Evolutionary conservation across 805 yeast genomes (phyloP).

Genomic region (Schwanniomyces occidentalis): DNA sequence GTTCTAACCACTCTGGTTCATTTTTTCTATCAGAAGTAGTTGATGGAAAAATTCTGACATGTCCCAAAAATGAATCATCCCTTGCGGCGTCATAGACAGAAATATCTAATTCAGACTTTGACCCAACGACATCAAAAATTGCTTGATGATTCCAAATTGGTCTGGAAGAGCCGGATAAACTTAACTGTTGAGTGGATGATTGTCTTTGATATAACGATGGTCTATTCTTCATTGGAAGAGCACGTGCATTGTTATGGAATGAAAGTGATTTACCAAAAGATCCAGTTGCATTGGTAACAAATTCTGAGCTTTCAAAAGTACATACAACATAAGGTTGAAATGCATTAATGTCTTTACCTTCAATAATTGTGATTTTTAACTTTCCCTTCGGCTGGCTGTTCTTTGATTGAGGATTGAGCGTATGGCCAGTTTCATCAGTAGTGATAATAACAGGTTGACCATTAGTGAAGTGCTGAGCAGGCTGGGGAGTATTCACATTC

Average conservation of each 20-base stretch:
- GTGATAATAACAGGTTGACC: constrained; percentile 34
- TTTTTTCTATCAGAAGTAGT: constrained; percentile 38
- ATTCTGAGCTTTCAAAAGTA: constrained; percentile 89
- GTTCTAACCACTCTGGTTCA: constrained; percentile 67
- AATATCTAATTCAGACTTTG: constrained; percentile 79
- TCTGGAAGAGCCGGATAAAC: constrained; percentile 40
- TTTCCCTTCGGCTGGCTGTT: constrained; percentile 70
- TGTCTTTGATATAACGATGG: constrained; percentile 42
- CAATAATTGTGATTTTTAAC: constrained; percentile 74
- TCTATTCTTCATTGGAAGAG: constrained; percentile 20
- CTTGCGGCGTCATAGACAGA: constrained; percentile 86
- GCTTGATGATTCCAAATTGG: constrained; percentile 95
- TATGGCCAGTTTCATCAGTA: constrained; percentile 42
- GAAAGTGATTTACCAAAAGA: constrained; percentile 36
- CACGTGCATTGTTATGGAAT: constrained; percentile 7
- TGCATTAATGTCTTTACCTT: constrained; percentile 67
- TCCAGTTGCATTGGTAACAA: constrained; percentile 79
- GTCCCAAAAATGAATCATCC: constrained; percentile 86
- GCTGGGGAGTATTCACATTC: constrained; percentile 3
- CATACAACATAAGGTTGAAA: constrained; percentile 88
- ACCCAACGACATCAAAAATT: constrained; percentile 85
- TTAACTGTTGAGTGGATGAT: constrained; percentile 36
- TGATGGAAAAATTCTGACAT: constrained; percentile 70
- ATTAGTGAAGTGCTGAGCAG: constrained; percentile 3
- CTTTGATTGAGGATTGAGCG: constrained; percentile 22